Conservation (phyloP, 2,329 filamentous ascomycete genomes). For the Phaeosphaeriaceae sp. region DNA sequence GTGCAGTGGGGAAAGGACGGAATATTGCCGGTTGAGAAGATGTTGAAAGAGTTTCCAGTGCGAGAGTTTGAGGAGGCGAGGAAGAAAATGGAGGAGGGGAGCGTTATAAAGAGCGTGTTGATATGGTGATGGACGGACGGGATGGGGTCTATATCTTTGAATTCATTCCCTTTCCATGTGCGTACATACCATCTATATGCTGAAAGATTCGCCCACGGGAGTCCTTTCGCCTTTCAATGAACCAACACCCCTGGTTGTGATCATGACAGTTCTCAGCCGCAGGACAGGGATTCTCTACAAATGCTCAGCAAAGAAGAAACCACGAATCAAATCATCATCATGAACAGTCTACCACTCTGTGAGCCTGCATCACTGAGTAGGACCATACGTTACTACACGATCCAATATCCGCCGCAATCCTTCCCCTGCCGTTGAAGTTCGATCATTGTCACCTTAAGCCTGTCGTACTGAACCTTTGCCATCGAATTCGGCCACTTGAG, state of each 20-base stretch:
- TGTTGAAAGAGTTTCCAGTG: slow-evolving; percentile 18
- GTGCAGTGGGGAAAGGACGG: slow-evolving; percentile 19
- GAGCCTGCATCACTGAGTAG: slow-evolving; percentile 1
- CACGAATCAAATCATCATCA: neutral
- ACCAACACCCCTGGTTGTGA: too few species aligned
- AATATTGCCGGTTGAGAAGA: slow-evolving; percentile 17
- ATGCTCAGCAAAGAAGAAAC: neutral
- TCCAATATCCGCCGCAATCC: slow-evolving; percentile 34
- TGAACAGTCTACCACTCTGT: neutral
- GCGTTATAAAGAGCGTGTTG: slow-evolving; percentile 19
- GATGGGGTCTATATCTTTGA: neutral
- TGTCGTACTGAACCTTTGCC: slow-evolving; percentile 8
- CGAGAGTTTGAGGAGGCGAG: slow-evolving; percentile 14
- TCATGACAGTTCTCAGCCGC: neutral
- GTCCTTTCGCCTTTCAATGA: neutral
- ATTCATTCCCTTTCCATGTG: neutral
- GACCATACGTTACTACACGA: slow-evolving; percentile 18
- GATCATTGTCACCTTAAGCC: slow-evolving; percentile 6
- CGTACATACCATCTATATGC: neutral
- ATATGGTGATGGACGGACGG: slow-evolving; percentile 10
- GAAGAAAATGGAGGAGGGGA: slow-evolving; percentile 20
- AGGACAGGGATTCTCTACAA: neutral
- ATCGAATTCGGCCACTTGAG: slow-evolving; percentile 17
- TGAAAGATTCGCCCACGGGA: neutral
- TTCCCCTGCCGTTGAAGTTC: slow-evolving; percentile 27